Evolutionary conservation across 73 alveolate genomes (phyloP), one percentile per base, ranked within the genome.

Genomic region (Tetrahymena thermophila): DNA sequence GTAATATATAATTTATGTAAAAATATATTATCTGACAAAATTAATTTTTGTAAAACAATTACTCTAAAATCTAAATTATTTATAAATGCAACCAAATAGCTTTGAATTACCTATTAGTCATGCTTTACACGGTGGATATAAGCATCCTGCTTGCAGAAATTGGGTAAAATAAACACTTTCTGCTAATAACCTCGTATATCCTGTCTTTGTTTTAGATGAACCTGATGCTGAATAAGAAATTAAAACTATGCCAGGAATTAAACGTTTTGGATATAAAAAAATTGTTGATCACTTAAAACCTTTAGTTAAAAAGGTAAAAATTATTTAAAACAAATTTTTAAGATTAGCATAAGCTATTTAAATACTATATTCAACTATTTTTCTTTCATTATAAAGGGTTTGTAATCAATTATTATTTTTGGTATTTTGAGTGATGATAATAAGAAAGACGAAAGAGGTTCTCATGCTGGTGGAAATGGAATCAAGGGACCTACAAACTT

Each of bases 401-500:
- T 71, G 89, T 13, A 71, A 71, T 71, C 89, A 28, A 71, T 71
- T 13, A 71, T 71, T n/a, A 71, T 71, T 28, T 71, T 71, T 71
- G 89, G 89, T 71, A 71, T 71, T 71, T 71, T 95, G 56, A 94
- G 96, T 9, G 97, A 56, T 14, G 96, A 85, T 34, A 93, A 71
- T 34, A 43, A 85, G 8, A 97, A 97, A 93, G 98, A 96, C 93
- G 96, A 94, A 34, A 42, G 23, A 6, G 97, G 97, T 38, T 35
- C 96, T 19, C n/a, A 34, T 25, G 97, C 98, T 85, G 95, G 96
- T 38, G 94, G 96, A 28, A 44, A 19, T 37, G 98, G 97, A 34
- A 56, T 44, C 38, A 97, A 97, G 11, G 94, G 97, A 10, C 97
- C 98, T 35, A 98, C 96, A 21, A 56, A 95, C 57, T 85, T 89